These are phyloP conservation scores for Trichosporon sp. DNA, from an alignment of 1,284 basidiomycete genomes.

Conservation along the genomic window DNA sequence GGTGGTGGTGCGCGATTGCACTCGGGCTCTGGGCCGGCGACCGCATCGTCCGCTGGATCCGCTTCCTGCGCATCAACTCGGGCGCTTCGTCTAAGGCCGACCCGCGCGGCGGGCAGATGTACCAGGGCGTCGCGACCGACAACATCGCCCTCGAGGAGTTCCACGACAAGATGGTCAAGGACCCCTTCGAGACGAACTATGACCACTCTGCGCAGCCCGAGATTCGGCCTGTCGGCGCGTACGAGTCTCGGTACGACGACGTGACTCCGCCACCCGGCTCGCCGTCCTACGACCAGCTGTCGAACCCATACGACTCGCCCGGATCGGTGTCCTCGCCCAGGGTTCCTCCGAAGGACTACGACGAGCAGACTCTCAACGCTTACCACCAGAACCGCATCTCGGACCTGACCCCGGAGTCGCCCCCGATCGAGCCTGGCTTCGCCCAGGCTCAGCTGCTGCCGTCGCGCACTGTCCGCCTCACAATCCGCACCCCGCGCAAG, in stretches of 20 bases:
- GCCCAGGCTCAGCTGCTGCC: conserved; percentile 73
- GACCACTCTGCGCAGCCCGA: conserved; percentile 10
- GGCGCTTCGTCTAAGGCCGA: conserved; percentile 31
- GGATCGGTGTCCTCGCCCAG: background rate
- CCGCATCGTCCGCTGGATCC: conserved; percentile 58
- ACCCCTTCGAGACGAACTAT: background rate
- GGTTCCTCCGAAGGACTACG: background rate
- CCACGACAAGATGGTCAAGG: conserved; percentile 17
- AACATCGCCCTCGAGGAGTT: conserved; percentile 18
- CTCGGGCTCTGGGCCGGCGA: conserved; percentile 64
- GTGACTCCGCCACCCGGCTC: background rate
- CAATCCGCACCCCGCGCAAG: conserved; percentile 60
- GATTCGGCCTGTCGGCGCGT: conserved; percentile 12
- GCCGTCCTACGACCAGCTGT: background rate
- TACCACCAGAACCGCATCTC: background rate
- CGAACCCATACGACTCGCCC: conserved; percentile 1
- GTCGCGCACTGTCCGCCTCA: conserved; percentile 69
- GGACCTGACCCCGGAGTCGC: conserved; percentile 10
- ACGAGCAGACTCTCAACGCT: background rate
- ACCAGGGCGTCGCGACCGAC: conserved; percentile 6
- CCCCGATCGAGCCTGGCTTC: conserved; percentile 51
- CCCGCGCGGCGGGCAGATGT: background rate
- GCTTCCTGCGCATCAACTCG: conserved; percentile 65
- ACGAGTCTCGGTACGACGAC: background rate
- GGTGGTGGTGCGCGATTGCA: conserved; percentile 60